Base-by-base conservation (phyloP, 2,329 filamentous ascomycete species). In the Plectosphaerella plurivora region DNA sequence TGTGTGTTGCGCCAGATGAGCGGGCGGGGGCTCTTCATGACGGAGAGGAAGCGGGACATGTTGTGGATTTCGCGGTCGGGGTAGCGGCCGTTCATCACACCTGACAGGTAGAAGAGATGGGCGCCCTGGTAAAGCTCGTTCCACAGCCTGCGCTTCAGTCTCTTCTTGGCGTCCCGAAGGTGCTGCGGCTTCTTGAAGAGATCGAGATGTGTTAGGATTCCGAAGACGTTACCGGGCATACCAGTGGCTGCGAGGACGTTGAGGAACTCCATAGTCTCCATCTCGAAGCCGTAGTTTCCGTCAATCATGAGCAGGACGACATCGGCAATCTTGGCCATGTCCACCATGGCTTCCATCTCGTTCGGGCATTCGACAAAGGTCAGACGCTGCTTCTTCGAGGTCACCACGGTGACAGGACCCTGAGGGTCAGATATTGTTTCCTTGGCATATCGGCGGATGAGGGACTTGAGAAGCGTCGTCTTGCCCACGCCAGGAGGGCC, bases 201-300 rank as follows among this genome's bases (percentile, higher is more conserved):
- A 67, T 99, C 94, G 55, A 99, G 78, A 75, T 99, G 95, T 15
- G 94, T 97, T 45, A 99, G 80, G 53, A 99, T 92, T 50, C 94
- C 94, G 66, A 99, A 97, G 37, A 99, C 92, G 63, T 99, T 99
- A 59, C 94, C 93, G 0, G 95, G 94, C 93, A 99, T 97, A 69
- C 94, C 94, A 28, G 89, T 96, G 3, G 91, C 84, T n/a, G 89
- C 88, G 49, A 99, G 77, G 16, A 97, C 86, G 62, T 97, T 97
- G 65, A 99, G 75, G 56, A 99, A 99, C 72, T 99, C 94, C 94
- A 99, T 99, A 0, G 94, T 99, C 78, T 99, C 94, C 94, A 99
- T 99, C 73, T 99, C 94, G 66, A 99, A 99, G 14, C 94, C 95
- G 64, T 89, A 99, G 72, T 97, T 97, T 52, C 94, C 95, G 66